Evolutionary conservation across 78 protist genomes (phyloP).

Genomic region (Creolimax fragrantissima): DNA sequence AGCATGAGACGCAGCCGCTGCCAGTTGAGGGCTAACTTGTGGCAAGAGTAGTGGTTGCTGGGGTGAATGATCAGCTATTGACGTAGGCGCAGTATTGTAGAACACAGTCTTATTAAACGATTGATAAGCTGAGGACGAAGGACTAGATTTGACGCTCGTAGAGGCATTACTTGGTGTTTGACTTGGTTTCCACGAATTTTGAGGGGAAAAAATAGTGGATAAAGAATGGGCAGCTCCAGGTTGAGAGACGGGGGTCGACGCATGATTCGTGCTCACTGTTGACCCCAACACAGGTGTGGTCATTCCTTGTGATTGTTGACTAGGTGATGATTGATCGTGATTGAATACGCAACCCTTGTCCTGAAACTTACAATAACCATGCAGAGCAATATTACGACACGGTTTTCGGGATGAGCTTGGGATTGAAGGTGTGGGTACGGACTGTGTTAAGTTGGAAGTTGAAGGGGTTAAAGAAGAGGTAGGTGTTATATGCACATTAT

Average conservation of each 20-base stretch:
- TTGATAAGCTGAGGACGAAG: too few species aligned
- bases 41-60: too few species aligned
- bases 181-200: not conserved
- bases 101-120: too few species aligned
- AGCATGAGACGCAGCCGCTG: too few species aligned
- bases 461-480: not conserved
- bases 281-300: not conserved
- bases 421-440: not conserved
- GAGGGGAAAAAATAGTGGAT: not conserved
- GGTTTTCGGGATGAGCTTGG: not conserved
- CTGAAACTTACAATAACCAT: not conserved
- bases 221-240: too few species aligned
- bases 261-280: not conserved
- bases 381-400: not conserved
- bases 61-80: too few species aligned
- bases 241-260: too few species aligned
- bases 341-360: not conserved
- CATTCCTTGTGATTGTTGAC: not conserved
- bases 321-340: not conserved
- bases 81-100: too few species aligned
- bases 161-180: too few species aligned
- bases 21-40: too few species aligned
- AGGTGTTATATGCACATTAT: not conserved
- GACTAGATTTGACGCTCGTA: too few species aligned
- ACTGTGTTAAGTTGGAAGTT: not conserved